A percentile compares a stretch with the other conserved stretches of the same genome.
Conservation (phyloP, 2,329 filamentous ascomycete genomes). For the Neocatenulostroma microsporum region DNA sequence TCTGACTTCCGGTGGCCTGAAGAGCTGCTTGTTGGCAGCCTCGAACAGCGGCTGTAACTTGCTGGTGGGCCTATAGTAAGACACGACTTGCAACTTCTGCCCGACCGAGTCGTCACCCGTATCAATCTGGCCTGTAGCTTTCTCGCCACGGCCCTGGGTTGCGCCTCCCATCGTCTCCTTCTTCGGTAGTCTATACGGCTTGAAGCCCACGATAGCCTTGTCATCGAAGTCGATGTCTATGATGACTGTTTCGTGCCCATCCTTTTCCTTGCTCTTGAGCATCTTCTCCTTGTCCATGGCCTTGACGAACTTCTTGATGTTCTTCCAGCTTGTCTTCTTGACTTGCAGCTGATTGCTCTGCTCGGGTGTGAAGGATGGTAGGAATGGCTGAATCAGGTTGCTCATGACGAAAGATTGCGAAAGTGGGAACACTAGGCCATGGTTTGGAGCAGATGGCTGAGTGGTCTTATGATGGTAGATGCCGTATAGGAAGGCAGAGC, state of each 20-base stretch:
- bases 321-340: conserved; percentile 65
- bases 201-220: conserved; percentile 46
- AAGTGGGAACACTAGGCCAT: conserved; percentile 54
- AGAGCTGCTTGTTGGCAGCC: conserved; percentile 39
- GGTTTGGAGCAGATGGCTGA: conserved; percentile 44
- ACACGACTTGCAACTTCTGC: conserved; percentile 44
- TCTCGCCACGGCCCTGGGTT: conserved; percentile 26
- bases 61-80: conserved; percentile 49
- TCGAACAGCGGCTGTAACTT: conserved; percentile 51
- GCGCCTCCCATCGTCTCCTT: conserved; percentile 43
- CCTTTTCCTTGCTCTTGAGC: conserved; percentile 58
- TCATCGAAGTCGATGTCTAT: conserved; percentile 59
- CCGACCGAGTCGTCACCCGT: conserved; percentile 36
- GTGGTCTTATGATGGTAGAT: conserved; percentile 52
- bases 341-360: conserved; percentile 54
- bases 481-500: conserved; percentile 56
- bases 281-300: conserved; percentile 55
- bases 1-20: conserved; percentile 53
- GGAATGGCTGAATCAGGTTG: conserved; percentile 57
- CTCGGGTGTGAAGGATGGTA: conserved; percentile 51
- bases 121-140: conserved; percentile 33
- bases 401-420: conserved; percentile 57
- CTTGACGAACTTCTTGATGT: conserved; percentile 62
- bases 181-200: conserved; percentile 55
- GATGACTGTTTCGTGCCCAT: conserved; percentile 56